Conservation (phyloP, 2,329 filamentous ascomycete genomes). For the Penicillium sp. region DNA sequence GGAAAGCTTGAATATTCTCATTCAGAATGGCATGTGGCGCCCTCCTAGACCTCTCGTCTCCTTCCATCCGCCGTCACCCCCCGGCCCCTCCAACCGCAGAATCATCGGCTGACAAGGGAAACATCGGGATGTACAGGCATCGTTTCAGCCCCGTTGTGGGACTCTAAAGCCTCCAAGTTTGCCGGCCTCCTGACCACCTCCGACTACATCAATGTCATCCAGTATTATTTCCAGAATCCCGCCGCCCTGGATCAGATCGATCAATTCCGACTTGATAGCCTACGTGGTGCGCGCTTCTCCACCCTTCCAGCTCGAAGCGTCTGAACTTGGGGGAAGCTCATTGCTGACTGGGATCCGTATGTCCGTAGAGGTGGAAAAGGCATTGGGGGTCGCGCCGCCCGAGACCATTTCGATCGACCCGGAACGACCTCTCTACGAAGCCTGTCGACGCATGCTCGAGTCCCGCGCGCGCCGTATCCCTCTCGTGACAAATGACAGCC, state of each 20-base stretch:
- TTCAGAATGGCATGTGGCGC: constrained; percentile 74
- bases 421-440: constrained; percentile 85
- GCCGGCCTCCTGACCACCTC: constrained; percentile 91
- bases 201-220: constrained; percentile 97
- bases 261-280: constrained; percentile 85
- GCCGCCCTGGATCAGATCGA: constrained; percentile 86
- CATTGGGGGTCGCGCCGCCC: constrained; percentile 83
- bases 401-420: constrained; percentile 97
- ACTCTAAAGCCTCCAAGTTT: constrained; percentile 88
- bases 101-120: constrained; percentile 18
- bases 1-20: constrained; percentile 92
- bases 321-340: constrained; percentile 4
- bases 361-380: constrained; percentile 80
- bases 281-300: constrained; percentile 65
- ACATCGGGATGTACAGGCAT: constrained; percentile 65
- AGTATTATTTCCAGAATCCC: constrained; percentile 98
- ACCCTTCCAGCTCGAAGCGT: no score
- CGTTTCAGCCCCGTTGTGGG: constrained; percentile 95
- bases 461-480: constrained; percentile 92
- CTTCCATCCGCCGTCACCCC: neutral
- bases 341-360: constrained; percentile 10
- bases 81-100: neutral
- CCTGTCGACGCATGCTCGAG: constrained; percentile 88
- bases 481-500: constrained; percentile 87
- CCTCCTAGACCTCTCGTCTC: neutral